Evolutionary conservation across 441 rosid genomes (phyloP), one percentile per base, ranked within the genome.

Genomic region (Brassica balearica): DNA sequence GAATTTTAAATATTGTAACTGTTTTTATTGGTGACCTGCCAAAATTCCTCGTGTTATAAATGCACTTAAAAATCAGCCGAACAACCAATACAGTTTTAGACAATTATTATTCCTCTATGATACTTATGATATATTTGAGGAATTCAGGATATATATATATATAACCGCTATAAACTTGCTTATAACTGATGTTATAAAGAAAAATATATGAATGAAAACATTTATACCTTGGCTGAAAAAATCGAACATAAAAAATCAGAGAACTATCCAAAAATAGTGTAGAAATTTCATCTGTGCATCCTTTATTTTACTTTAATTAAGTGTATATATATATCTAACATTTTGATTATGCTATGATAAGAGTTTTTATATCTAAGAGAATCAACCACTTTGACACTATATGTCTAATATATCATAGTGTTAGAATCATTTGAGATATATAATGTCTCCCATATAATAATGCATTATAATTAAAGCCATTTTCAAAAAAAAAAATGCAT

Each of bases 1-100:
- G 43, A 67, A 10, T 38, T 67, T 56, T 10, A n/a, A 23, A 60
- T 65, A 32, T 22, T 55, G 11, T 22, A 36, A 43, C 15, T 27
- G 46, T 58, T 67, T 75, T 75, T 75, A 22, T 75, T 75, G 79
- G 79, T 75, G 11, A 75, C 79, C 73, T 68, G 79, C 79, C 79
- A 75, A 75, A 65, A 60, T 17, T 68, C 78, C 72, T 66, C 78
- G 78, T 75, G 72, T 75, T 75, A 75, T 75, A 65, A 22, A 75
- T 75, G 73, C 62, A 58, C 62, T 58, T 58, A 3, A 58, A 19
- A 58, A 58, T 1, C 27, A 58, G 12, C 12, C 62, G 60, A 55
- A 55, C 62, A 8, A 58, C 62, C 62, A 58, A 58, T 58, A 55
- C 60, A 55, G 60, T 17, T 0, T 51, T 15, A 53, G 9, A 53